Base-by-base conservation (phyloP, 306 rosid genomes). In the Trichosanthes truncata region DNA sequence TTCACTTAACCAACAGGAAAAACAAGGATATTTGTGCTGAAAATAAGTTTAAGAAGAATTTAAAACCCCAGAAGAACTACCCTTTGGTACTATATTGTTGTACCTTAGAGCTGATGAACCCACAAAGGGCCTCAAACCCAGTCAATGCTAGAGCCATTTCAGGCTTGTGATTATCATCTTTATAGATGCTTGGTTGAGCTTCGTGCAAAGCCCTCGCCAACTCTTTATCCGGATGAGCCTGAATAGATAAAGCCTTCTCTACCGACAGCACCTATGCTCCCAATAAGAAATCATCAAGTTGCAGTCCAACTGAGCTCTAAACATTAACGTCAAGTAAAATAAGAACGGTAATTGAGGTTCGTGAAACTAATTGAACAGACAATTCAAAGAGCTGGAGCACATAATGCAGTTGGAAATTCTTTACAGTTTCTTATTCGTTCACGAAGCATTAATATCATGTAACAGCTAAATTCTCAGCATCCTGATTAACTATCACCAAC, bases 131-230 rank as follows among this genome's bases (percentile, higher is more conserved):
- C 76, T 85, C 85, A 20, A 85, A 85, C 66, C 81, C 83, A 9
- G 88, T 85, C 46, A 85, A 48, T 52, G 88, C 88, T 61, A 85
- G 18, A 40, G 85, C 88, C 88, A 85, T 83, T 77, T 85, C 88
- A 33, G 88, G 88, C 74, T 85, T 85, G 77, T 85, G 88, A 61
- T 85, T 85, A n/a, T 61, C 85, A 55, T 85, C 88, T 36, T 60
- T 80, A 40, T 80, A 85, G 56, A 82, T 66, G 80, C 56, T 71
- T 9, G 88, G 85, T 25, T 85, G 82, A 53, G 66, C 63, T 74
- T 76, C 81, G 78, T 85, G 83, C 78, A 85, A 51, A 66, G 81
- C 71, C 75, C 80, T 82, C 9, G 88, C 88, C 77, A 82, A 57
- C 43, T 82, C 82, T 53, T 82, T 82, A 82, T 85, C 88, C 9